phyloP scores from a whole-genome alignment of 192 early-diverging fungal genomes.

The Linnemannia elongata region DNA sequence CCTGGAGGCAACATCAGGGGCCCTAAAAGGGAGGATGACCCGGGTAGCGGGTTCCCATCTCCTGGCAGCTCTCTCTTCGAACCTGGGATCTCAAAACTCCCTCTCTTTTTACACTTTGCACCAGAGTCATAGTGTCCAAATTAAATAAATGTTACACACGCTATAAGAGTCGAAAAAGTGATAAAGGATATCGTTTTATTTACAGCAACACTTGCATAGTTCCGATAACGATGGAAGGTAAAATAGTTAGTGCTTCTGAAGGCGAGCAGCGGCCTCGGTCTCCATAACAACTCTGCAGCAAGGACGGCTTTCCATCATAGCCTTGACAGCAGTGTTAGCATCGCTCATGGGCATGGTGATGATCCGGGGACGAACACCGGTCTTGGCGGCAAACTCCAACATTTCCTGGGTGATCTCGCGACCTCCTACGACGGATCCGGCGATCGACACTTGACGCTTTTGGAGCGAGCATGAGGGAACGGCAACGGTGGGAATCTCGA shows the following conservation, averaged over 20 bases:
- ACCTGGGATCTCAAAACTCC: no score
- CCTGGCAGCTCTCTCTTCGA: no score
- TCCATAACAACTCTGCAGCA: conserved; percentile 81
- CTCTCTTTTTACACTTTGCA: no score
- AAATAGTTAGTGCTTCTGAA: background rate
- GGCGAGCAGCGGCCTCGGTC: conserved; percentile 59
- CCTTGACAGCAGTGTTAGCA: conserved; percentile 72
- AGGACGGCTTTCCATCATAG: conserved; percentile 71
- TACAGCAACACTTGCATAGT: no score
- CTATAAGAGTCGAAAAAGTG: no score
- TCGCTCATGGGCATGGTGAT: conserved; percentile 73
- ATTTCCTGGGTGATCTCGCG: conserved; percentile 70
- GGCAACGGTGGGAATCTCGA: conserved; percentile 60
- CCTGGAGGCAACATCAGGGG: no score
- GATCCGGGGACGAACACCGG: conserved; percentile 73
- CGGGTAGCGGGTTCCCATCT: no score
- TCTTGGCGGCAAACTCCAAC: conserved; percentile 74
- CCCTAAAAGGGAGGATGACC: no score
- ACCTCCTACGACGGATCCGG: conserved; percentile 78
- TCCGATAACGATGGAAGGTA: background rate
- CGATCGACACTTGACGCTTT: conserved; percentile 62
- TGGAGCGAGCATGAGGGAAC: conserved; percentile 56
- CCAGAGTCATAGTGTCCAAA: no score
- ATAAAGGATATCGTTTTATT: no score
- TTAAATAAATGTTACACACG: no score